These are phyloP conservation scores for Yamadazyma atlantica DNA, from an alignment of 1,139 yeast species.

Conservation along the genomic window DNA sequence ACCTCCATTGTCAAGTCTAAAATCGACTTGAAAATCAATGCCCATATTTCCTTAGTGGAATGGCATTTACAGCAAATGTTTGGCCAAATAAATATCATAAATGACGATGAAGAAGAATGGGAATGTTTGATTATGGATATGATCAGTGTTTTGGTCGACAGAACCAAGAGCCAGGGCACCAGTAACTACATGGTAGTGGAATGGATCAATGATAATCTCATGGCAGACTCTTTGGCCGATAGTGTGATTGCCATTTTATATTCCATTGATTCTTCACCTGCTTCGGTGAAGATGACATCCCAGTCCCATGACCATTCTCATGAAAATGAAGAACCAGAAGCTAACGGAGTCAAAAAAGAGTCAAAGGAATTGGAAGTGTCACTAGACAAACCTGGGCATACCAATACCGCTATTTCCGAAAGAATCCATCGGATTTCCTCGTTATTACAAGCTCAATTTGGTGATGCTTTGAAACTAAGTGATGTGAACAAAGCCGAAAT, in stretches of 20 bases:
- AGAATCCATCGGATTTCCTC: constrained; percentile 64
- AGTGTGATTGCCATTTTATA: constrained; percentile 86
- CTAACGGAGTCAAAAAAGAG: constrained; percentile 5
- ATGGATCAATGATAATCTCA: constrained; percentile 82
- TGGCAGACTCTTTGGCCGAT: constrained; percentile 94
- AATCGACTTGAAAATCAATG: constrained; percentile 74
- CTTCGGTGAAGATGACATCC: constrained; percentile 85
- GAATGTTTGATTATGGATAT: constrained; percentile 49
- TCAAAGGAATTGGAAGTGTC: constrained; percentile 15
- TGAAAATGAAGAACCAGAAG: constrained; percentile 16
- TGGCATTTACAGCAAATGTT: constrained; percentile 97
- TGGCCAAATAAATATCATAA: constrained; percentile 72
- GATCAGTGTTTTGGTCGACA: constrained; percentile 49
- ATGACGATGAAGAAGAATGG: constrained; percentile 60
- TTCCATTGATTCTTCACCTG: constrained; percentile 93
- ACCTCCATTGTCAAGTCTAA: constrained; percentile 84
- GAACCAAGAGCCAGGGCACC: constrained; percentile 35
- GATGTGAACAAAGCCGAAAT: constrained; percentile 52
- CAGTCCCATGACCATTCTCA: constrained; percentile 51
- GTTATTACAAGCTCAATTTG: constrained; percentile 82
- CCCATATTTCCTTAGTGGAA: constrained; percentile 73
- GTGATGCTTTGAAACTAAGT: constrained; percentile 57
- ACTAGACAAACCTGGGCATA: constrained; percentile 26
- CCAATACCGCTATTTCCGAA: constrained; percentile 42
- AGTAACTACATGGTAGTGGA: constrained; percentile 61